phyloP scores from a whole-genome alignment of 2,329 filamentous ascomycete genomes.

The Curvularia spicifera region DNA sequence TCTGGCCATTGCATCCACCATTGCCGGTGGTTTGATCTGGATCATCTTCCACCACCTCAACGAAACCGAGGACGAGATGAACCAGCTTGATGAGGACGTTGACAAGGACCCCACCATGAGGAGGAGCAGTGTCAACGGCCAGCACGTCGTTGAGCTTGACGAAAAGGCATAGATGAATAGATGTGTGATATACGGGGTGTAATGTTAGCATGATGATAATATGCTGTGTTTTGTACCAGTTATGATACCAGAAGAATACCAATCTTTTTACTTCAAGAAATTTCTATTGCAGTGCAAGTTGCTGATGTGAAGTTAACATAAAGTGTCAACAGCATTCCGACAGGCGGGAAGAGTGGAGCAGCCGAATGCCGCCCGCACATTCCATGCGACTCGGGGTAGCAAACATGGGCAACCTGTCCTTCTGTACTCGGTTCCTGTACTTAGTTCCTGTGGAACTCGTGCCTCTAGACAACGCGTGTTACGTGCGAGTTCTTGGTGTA shows the following conservation, averaged over 20 bases:
- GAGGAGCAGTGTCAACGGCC: slow-evolving; percentile 30
- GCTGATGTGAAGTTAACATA: too few species aligned
- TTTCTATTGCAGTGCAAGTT: background rate
- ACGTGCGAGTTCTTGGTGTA: background rate
- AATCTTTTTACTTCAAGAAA: slow-evolving; percentile 2
- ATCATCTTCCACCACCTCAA: slow-evolving; percentile 50
- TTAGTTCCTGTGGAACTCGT: background rate
- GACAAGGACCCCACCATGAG: slow-evolving; percentile 42
- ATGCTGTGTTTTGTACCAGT: slow-evolving; percentile 3
- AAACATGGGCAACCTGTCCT: background rate
- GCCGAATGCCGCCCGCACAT: background rate
- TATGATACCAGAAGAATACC: slow-evolving; percentile 16
- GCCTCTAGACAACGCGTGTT: background rate
- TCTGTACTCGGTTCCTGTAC: too few species aligned
- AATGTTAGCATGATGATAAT: slow-evolving; percentile 12
- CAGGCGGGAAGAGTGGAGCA: background rate
- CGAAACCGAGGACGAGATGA: slow-evolving; percentile 47
- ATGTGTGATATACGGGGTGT: background rate
- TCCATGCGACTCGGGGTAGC: background rate
- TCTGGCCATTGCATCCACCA: slow-evolving; percentile 39
- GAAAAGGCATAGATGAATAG: slow-evolving; percentile 22
- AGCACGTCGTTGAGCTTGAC: slow-evolving; percentile 27
- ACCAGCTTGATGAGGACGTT: slow-evolving; percentile 44
- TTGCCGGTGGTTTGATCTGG: slow-evolving; percentile 47
- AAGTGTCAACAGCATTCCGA: background rate